phyloP scores from a whole-genome alignment of 2,329 filamentous ascomycete species.

The Colletotrichum australisinense region DNA sequence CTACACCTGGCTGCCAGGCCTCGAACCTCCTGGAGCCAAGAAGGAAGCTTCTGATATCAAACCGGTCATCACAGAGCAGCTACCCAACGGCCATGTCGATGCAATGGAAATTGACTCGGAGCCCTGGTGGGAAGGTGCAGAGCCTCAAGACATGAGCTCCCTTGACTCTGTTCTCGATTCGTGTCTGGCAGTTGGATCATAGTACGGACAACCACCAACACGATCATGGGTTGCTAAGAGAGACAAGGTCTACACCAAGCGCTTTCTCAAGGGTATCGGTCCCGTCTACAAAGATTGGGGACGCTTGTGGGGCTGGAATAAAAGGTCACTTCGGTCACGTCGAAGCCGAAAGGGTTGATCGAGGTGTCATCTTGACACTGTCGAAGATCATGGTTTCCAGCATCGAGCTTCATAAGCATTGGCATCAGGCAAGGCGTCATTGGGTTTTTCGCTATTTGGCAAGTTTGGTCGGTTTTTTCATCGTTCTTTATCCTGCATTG shows the following conservation, averaged over 20 bases:
- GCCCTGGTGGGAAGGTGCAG: slow-evolving; percentile 72
- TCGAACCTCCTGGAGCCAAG: slow-evolving; percentile 17
- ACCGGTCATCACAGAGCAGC: slow-evolving; percentile 45
- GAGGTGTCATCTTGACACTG: neutral
- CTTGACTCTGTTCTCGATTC: slow-evolving; percentile 69
- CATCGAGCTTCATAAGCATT: slow-evolving; percentile 22
- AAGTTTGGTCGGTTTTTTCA: neutral
- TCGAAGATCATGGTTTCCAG: neutral
- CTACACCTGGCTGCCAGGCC: slow-evolving; percentile 62
- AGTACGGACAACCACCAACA: slow-evolving; percentile 19
- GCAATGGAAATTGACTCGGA: slow-evolving; percentile 70
- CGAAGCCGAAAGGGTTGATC: neutral
- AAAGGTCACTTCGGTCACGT: neutral
- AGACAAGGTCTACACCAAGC: slow-evolving; percentile 20
- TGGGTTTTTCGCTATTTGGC: slow-evolving; percentile 2
- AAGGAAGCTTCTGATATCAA: slow-evolving; percentile 44
- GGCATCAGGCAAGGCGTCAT: slow-evolving; percentile 32
- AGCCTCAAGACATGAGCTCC: slow-evolving; percentile 59
- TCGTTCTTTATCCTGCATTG: neutral
- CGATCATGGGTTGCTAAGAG: slow-evolving; percentile 8
- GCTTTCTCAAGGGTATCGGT: slow-evolving; percentile 14
- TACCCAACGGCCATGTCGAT: slow-evolving; percentile 64
- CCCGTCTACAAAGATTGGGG: slow-evolving; percentile 22
- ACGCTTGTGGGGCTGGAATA: slow-evolving; percentile 25
- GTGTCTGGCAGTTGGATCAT: slow-evolving; percentile 60